phyloP scores from a whole-genome alignment of 2,329 filamentous ascomycete genomes.

The Orbilia ellipsospora region DNA sequence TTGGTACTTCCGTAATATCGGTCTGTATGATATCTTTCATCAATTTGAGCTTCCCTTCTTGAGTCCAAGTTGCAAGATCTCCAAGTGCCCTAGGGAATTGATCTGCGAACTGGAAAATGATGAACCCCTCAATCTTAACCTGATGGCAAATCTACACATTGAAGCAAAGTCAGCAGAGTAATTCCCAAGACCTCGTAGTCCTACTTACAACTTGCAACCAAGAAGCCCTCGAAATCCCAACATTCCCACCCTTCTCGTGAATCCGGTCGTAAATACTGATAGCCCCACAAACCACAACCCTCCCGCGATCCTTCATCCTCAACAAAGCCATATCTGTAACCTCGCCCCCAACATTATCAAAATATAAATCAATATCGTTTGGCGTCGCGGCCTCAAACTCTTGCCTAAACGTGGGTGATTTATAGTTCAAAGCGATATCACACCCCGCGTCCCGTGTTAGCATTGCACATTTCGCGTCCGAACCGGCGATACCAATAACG shows the following conservation, averaged over 20 bases:
- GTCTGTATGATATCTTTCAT: conserved; percentile 50
- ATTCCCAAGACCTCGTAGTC: too few species aligned
- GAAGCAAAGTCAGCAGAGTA: conserved; percentile 58
- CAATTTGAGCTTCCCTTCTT: conserved; percentile 48
- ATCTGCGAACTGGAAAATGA: conserved; percentile 63
- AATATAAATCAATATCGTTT: conserved; percentile 67
- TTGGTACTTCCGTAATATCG: conserved; percentile 43
- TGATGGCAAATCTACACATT: conserved; percentile 55
- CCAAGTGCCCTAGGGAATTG: conserved; percentile 34
- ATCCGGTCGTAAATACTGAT: conserved; percentile 64
- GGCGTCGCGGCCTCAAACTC: conserved; percentile 66
- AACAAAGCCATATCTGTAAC: conserved; percentile 66
- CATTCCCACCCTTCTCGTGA: conserved; percentile 55
- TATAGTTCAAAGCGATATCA: conserved; percentile 70
- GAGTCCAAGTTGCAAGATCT: conserved; percentile 43
- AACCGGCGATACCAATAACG: conserved; percentile 68
- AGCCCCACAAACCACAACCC: conserved; percentile 64
- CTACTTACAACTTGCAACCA: conserved; percentile 48
- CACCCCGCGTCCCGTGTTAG: conserved; percentile 66
- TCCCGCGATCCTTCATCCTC: conserved; percentile 63
- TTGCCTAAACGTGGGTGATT: conserved; percentile 64
- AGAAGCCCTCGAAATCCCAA: conserved; percentile 32
- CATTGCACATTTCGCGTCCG: conserved; percentile 68
- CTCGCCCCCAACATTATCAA: conserved; percentile 67
- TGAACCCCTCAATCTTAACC: conserved; percentile 64